Base-by-base conservation (phyloP, 345 rosid genomes). In the Populus alba region DNA sequence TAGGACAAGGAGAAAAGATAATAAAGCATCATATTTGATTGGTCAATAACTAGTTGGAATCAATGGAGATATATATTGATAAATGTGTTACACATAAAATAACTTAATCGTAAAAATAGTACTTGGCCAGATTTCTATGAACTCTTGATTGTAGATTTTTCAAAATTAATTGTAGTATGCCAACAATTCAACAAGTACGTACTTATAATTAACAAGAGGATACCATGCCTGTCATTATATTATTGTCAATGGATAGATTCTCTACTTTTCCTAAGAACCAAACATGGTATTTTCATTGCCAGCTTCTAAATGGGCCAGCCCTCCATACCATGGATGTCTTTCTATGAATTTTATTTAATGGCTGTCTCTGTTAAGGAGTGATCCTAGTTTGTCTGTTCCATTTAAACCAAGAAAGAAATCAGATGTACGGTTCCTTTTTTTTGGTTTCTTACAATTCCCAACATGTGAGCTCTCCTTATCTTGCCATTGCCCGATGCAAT, bases 351-450 rank as follows among this genome's bases (percentile, higher is more conserved):
- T 17, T 38, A 5, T 8, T 31, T 29, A 18, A 18, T 11, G 12
- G 12, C 51, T 45, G 8, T 57, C 70, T 8, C 33, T 31, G 13
- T 43, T 9, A 22, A 15, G 17, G 33, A 29, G n/a, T 6, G 29
- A 45, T 49, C 55, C 55, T 49, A 49, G 20, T 49, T 53, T 62
- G 77, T 74, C 77, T 51, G 17, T 62, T 74, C 41, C 77, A 74
- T 15, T 39, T 7, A 38, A 23, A 72, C 31, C 0, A 49, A 49
- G 33, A 72, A 41, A 8, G 22, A 66, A 22, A 18, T 11, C 39
- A 11, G 61, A 3, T 16, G 18, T 55, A 1, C 15, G 7, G 27
- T 59, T 22, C 20, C 15, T 16, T 6, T 10, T 10, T 10, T 25
- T 35, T 51, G 72, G 68, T 51, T 67, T 37, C 38, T 35, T 49